These are phyloP conservation scores for Pezicula rhizophila DNA, from an alignment of 2,329 filamentous ascomycete species.

Conservation along the genomic window DNA sequence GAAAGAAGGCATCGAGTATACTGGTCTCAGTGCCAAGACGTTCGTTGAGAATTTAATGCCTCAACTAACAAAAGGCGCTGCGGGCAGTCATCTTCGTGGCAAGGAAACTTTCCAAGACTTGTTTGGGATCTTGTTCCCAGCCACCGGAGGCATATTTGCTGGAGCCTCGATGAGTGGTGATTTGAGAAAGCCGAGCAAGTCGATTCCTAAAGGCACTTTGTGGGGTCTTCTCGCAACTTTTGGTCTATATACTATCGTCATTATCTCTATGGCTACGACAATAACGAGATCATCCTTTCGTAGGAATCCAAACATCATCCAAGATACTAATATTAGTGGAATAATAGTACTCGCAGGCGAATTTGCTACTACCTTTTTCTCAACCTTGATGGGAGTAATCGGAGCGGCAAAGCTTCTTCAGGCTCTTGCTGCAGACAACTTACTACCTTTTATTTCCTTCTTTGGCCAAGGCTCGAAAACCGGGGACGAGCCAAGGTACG, in stretches of 20 bases:
- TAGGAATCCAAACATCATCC: conserved; percentile 64
- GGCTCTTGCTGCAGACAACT: conserved; percentile 70
- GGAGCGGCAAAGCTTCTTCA: conserved; percentile 80
- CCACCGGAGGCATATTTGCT: conserved; percentile 52
- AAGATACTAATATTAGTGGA: conserved; percentile 72
- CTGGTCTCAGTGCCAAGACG: conserved; percentile 66
- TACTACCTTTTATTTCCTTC: conserved; percentile 68
- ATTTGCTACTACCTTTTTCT: conserved; percentile 78
- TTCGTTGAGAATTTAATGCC: conserved; percentile 71
- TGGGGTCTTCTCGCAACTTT: conserved; percentile 74
- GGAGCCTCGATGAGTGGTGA: conserved; percentile 91
- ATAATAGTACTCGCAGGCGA: conserved; percentile 73
- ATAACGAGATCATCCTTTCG: conserved; percentile 70
- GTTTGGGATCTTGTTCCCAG: conserved; percentile 80
- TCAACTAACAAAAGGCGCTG: conserved; percentile 53
- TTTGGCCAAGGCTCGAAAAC: conserved; percentile 70
- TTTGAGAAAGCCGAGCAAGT: conserved; percentile 72
- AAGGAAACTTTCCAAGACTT: conserved; percentile 71
- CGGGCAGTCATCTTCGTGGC: conserved; percentile 54
- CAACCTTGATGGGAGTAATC: conserved; percentile 80
- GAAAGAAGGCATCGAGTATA: conserved; percentile 64
- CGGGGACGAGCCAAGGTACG: conserved; percentile 68
- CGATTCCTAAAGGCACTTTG: conserved; percentile 79
- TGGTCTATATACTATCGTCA: conserved; percentile 67
- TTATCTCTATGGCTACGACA: conserved; percentile 71